Base-by-base conservation (phyloP, 768 basidiomycete genomes). In the Kwoniella heveanensis region DNA sequence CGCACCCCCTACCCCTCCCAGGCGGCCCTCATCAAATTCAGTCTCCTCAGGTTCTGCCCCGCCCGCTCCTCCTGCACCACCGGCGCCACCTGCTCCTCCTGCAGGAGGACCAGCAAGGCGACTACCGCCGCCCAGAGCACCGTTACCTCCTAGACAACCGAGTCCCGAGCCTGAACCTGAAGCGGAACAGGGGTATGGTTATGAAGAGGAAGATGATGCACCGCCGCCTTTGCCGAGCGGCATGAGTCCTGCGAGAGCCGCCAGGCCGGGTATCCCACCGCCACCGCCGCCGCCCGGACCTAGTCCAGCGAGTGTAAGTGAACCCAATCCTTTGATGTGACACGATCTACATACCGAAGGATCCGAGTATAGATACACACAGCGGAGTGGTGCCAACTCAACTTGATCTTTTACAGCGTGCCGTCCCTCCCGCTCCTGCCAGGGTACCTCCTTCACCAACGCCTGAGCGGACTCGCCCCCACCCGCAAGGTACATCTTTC, bases 211-310 rank as follows among this genome's bases (percentile, higher is more conserved):
- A 4, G 71, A 73, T 24, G 68, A 64, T 29, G 65, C 67, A 2
- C 67, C 77, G 5, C 77, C 77, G 1, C 69, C 69, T 27, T 62
- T 68, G 32, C 73, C 74, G 2, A 63, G 54, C 52, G 73, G 72
- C 8, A 66, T 66, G 25, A 76, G 77, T 66, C 74, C 74, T 6
- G 74, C 77, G n/a, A 70, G 72, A n/a, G 69, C 68, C 1, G 62
- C 65, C n/a, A 47, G 56, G 17, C 32, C 46, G 29, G 47, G 57
- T 32, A 29, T 58, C 12, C 63, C 57, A 9, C 57, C 69, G 21
- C 61, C 69, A 21, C 61, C 68, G 8, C 67, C 65, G 0, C 67
- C 70, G 5, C 64, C 70, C 17, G 48, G 61, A 21, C 59, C 65
- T 19, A 68, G 61, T 47, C 64, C 65, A 36, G 65, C 67, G 15